phyloP scores from a whole-genome alignment of 768 basidiomycete species.

The Agaricus subrufescens region DNA sequence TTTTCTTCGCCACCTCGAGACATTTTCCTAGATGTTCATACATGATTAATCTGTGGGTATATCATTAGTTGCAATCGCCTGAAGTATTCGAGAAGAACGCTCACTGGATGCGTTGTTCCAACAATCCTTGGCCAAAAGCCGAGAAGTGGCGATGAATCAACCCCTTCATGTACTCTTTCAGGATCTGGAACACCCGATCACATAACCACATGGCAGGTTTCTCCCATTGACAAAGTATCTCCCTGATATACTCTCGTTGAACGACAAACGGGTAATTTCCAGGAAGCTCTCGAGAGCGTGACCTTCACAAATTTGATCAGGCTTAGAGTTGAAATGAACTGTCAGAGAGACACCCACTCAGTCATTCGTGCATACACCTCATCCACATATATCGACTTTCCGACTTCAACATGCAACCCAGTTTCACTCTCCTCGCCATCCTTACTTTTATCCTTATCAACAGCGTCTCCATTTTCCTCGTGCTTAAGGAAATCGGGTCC shows the following conservation, averaged over 20 bases:
- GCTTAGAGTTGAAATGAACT: background rate
- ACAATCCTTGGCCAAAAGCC: constrained; percentile 45
- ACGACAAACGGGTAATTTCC: constrained; percentile 64
- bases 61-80: background rate
- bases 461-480: constrained; percentile 9
- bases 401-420: background rate
- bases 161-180: constrained; percentile 33
- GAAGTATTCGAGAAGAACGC: background rate
- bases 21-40: constrained; percentile 45
- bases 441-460: background rate
- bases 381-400: constrained; percentile 17
- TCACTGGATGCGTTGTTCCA: constrained; percentile 43
- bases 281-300: constrained; percentile 67
- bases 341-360: constrained; percentile 8
- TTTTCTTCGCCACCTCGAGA: constrained; percentile 30
- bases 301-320: constrained; percentile 42
- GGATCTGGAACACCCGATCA: constrained; percentile 27
- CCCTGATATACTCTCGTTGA: constrained; percentile 42
- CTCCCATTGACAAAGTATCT: constrained; percentile 43
- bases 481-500: constrained; percentile 16
- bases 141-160: constrained; percentile 48
- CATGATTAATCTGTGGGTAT: constrained; percentile 22
- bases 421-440: constrained; percentile 7
- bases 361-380: constrained; percentile 19
- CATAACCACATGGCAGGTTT: constrained; percentile 43